phyloP scores from a whole-genome alignment of 2,329 filamentous ascomycete species.

The Botrytis galanthina region DNA sequence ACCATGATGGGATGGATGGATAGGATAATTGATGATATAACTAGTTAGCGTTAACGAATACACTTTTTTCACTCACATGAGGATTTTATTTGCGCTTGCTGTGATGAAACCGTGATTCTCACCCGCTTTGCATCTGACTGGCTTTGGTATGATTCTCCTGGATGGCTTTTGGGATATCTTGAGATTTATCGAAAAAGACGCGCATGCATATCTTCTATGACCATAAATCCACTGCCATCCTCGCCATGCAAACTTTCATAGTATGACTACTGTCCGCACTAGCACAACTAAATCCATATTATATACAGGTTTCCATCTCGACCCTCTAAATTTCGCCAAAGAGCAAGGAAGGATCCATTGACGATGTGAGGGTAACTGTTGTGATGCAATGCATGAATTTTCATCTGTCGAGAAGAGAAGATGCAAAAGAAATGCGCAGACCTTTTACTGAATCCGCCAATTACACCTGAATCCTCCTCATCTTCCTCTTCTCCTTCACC shows the following conservation, averaged over 20 bases:
- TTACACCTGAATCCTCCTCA: neutral
- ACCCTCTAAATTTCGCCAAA: neutral
- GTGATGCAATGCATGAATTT: neutral
- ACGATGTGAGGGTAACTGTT: neutral
- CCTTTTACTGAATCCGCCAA: neutral
- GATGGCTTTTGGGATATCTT: neutral
- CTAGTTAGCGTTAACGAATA: constrained; percentile 24
- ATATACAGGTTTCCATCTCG: neutral
- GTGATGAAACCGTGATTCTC: neutral
- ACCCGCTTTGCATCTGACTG: neutral
- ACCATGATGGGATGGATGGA: constrained; percentile 19
- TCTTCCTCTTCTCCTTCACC: neutral
- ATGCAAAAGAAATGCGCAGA: neutral
- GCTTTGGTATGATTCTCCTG: neutral
- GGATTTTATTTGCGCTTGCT: neutral
- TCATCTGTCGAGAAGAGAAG: neutral
- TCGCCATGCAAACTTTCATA: constrained; percentile 14
- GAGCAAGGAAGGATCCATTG: neutral
- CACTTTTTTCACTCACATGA: neutral
- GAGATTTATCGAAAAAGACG: neutral
- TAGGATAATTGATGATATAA: constrained; percentile 22
- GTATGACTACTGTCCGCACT: neutral
- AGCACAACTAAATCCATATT: neutral
- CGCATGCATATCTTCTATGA: neutral
- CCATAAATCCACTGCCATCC: neutral